These are phyloP conservation scores for Globisporangium polare DNA, from an alignment of 352 stramenopile species.

Conservation along the genomic window DNA sequence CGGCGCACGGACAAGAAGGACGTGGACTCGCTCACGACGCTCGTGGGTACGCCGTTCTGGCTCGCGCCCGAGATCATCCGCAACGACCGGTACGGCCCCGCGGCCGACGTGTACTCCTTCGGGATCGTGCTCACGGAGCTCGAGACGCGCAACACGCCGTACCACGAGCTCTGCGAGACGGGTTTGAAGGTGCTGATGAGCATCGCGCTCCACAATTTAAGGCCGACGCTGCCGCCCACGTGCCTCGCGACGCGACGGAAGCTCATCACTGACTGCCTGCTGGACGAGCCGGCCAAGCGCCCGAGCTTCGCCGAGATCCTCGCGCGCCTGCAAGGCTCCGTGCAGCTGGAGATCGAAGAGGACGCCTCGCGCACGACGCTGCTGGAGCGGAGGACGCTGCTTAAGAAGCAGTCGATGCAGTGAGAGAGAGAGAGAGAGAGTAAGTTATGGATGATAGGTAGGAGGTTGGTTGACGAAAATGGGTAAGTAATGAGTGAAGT, in stretches of 20 bases:
- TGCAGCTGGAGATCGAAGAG: constrained; percentile 77
- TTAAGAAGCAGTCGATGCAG: constrained; percentile 14
- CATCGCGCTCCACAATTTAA: constrained; percentile 66
- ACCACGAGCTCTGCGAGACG: constrained; percentile 70
- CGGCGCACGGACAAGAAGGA: constrained; percentile 61
- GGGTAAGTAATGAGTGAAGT: neutral
- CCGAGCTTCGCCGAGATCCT: constrained; percentile 81
- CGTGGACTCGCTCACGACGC: constrained; percentile 79
- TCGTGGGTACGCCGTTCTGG: constrained; percentile 86
- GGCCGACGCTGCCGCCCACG: constrained; percentile 60
- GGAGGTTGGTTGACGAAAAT: neutral
- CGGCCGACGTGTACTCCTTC: constrained; percentile 87
- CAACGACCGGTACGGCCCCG: constrained; percentile 75
- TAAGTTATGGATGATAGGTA: neutral
- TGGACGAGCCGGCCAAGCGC: constrained; percentile 41
- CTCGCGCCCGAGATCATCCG: constrained; percentile 86
- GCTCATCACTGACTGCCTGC: constrained; percentile 76
- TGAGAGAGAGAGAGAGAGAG: too few species aligned
- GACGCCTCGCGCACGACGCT: constrained; percentile 27
- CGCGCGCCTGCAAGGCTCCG: constrained; percentile 62
- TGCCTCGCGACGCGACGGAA: constrained; percentile 53
- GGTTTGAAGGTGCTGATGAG: constrained; percentile 77
- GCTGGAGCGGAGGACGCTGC: constrained; percentile 22
- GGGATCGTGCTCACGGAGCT: constrained; percentile 87
- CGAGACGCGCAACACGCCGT: constrained; percentile 78